These are phyloP conservation scores for Aspergillus coremiiformis DNA, from an alignment of 495 filamentous ascomycete genomes.

Conservation along the genomic window DNA sequence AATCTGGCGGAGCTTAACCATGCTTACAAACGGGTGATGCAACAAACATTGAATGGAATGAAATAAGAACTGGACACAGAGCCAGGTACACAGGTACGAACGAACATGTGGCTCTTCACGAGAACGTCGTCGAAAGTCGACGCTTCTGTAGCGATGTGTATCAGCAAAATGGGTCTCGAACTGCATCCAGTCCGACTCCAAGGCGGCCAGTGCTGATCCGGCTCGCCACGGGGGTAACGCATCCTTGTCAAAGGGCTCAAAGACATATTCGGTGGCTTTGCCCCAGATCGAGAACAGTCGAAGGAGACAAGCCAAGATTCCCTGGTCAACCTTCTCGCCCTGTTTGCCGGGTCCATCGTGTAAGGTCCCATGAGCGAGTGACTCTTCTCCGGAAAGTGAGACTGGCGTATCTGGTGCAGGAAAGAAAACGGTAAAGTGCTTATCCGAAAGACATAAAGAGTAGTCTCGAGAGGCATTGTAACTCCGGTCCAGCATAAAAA, in stretches of 20 bases:
- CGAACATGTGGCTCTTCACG: slow-evolving; percentile 18
- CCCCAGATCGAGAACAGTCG: slow-evolving; percentile 24
- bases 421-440: slow-evolving; percentile 21
- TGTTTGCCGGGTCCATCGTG: slow-evolving; percentile 14
- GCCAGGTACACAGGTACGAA: slow-evolving; percentile 22
- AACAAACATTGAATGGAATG: slow-evolving; percentile 24
- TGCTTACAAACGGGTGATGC: slow-evolving; percentile 26
- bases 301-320: slow-evolving; percentile 19
- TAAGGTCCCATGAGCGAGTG: slow-evolving; percentile 5
- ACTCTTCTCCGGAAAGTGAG: not conserved
- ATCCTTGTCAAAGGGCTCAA: slow-evolving; percentile 14
- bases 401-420: slow-evolving; percentile 4
- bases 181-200: slow-evolving; percentile 27
- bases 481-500: slow-evolving; percentile 26
- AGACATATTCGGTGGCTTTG: slow-evolving; percentile 24
- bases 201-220: slow-evolving; percentile 20
- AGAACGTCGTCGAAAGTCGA: slow-evolving; percentile 22
- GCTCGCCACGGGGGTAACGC: slow-evolving; percentile 22
- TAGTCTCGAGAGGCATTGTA: slow-evolving; percentile 25
- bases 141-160: slow-evolving; percentile 22
- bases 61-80: slow-evolving; percentile 25
- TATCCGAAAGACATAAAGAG: slow-evolving; percentile 22
- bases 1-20: slow-evolving; percentile 25
- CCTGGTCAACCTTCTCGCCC: slow-evolving; percentile 20
- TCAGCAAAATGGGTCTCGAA: slow-evolving; percentile 27